These are phyloP conservation scores for Geosmithia putterillii DNA, from an alignment of 2,329 filamentous ascomycete genomes.

Conservation along the genomic window DNA sequence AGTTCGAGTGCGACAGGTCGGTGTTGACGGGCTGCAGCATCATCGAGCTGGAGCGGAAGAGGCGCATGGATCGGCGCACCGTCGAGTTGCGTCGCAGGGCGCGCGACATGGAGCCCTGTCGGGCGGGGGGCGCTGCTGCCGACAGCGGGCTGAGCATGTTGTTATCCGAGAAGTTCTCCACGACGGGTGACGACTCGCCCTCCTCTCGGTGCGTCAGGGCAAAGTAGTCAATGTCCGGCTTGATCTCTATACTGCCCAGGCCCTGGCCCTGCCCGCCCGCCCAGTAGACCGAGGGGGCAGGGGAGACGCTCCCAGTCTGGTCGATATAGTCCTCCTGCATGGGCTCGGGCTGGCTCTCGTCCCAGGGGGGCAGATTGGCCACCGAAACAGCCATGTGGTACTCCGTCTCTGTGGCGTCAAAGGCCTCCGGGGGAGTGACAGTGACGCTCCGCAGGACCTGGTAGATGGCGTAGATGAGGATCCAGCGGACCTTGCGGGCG, in stretches of 20 bases:
- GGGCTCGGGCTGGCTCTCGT: slow-evolving; percentile 16
- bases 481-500: slow-evolving; percentile 67
- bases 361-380: slow-evolving; percentile 32
- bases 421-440: slow-evolving; percentile 47
- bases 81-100: slow-evolving; percentile 18
- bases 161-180: not conserved
- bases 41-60: slow-evolving; percentile 12
- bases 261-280: slow-evolving; percentile 2
- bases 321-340: slow-evolving; percentile 6
- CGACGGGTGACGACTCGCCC: slow-evolving; percentile 5
- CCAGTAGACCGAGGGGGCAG: slow-evolving; percentile 4
- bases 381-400: slow-evolving; percentile 43
- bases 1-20: not conserved
- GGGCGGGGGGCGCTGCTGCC: slow-evolving; percentile 2
- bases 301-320: slow-evolving; percentile 4
- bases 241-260: slow-evolving; percentile 25
- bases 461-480: slow-evolving; percentile 60
- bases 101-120: slow-evolving; percentile 12
- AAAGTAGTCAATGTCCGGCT: slow-evolving; percentile 44
- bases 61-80: slow-evolving; percentile 18
- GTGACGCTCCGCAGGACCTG: slow-evolving; percentile 60
- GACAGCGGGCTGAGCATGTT: not conserved
- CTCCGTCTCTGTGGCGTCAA: slow-evolving; percentile 37
- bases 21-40: slow-evolving; percentile 8
- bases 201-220: slow-evolving; percentile 29